A percentile compares a stretch with the other conserved stretches of the same genome.
These are phyloP conservation scores for Haplosporangium gracile DNA, from an alignment of 192 early-diverging fungal species.

Conservation along the genomic window DNA sequence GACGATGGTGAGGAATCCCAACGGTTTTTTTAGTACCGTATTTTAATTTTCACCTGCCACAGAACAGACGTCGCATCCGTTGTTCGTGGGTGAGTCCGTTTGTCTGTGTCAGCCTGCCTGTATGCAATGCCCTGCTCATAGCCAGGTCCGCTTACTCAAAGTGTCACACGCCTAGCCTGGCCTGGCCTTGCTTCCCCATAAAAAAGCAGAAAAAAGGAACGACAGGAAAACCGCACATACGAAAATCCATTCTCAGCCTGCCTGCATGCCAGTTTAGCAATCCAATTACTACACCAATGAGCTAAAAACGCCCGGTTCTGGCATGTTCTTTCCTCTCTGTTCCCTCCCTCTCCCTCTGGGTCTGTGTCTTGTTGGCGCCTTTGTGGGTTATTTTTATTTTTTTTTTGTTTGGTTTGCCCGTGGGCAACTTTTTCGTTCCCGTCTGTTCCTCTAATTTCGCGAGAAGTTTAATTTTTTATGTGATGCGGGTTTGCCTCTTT, in stretches of 20 bases:
- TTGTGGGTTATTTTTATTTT: background rate
- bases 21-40: background rate
- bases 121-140: background rate
- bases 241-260: no score
- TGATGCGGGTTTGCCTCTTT: conserved; percentile 51
- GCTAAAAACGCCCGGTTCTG: background rate
- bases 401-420: background rate
- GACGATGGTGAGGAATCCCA: background rate
- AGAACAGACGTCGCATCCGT: no score
- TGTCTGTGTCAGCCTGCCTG: no score
- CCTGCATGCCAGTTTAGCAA: no score
- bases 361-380: background rate
- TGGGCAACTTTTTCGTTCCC: conserved; percentile 5
- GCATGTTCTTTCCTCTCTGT: background rate
- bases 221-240: background rate
- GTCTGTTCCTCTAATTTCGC: background rate
- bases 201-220: background rate
- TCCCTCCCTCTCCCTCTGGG: background rate
- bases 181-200: background rate
- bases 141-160: background rate
- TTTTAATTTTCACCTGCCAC: background rate
- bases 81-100: no score
- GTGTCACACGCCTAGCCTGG: background rate
- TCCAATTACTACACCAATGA: background rate
- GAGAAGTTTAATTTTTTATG: background rate